Evolutionary conservation across 345 rosid species (phyloP), one percentile per base, ranked within the genome.

Genomic region (Gossypium stocksii): DNA sequence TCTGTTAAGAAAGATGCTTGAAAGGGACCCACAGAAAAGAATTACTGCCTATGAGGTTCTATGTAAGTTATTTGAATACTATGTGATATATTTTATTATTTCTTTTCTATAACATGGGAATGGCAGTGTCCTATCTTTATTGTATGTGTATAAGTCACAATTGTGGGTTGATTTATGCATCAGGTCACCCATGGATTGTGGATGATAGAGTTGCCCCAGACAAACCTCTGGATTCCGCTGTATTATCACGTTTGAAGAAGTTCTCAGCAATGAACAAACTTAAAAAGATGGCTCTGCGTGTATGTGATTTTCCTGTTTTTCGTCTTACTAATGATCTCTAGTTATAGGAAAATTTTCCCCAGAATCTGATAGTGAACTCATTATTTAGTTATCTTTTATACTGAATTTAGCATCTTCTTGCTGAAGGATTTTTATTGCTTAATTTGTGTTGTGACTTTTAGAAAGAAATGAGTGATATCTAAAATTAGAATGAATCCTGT

Each of bases 151-250:
- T 52, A 20, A 73, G 71, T 51, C 29, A 12, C 54, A 61, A 66
- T 17, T 9, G 68, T 62, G 63, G 54, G 61, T 73, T 68, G 19
- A 1, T 78, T 72, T 79, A 25, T 72, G 76, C 70, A 48, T 74
- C 78, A 93, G 99, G 99, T 84, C 91, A 95, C 82, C 96, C 96
- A 2, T 95, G 98, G 99, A 95, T 95, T 64, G 83, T 95, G 71
- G 97, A 95, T 82, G 99, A 91, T 71, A 85, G 80, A 60, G 90
- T 90, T 71, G 98, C 99, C 71, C 97, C 94, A 0, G 97, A 91
- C 78, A 91, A 86, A 66, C 98, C 98, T 74, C 82, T 95, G 20
- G 99, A 93, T 83, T 93, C 98, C 71, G 99, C 99, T 29, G 99
- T 95, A 15, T 80, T 95, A 82, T 82, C 97, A 15, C 96, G 99